phyloP scores from a whole-genome alignment of 1,139 yeast genomes.

The Saccharomyces hybrid region DNA sequence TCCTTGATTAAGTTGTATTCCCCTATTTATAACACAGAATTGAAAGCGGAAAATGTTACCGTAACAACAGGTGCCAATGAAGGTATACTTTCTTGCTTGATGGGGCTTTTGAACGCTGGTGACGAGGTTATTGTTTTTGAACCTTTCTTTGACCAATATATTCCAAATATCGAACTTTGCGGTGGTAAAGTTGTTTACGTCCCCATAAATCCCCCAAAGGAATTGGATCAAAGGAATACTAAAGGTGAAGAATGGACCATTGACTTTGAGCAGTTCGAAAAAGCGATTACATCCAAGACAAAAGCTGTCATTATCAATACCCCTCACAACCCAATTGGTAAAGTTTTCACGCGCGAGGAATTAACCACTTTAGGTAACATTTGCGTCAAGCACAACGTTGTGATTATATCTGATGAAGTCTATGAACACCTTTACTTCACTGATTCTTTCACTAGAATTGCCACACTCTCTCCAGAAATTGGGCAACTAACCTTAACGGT shows the following conservation, averaged over 20 bases:
- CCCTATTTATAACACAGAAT: slow-evolving; percentile 53
- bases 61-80: slow-evolving; percentile 97
- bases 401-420: slow-evolving; percentile 86
- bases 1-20: slow-evolving; percentile 67
- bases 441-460: slow-evolving; percentile 68
- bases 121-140: slow-evolving; percentile 95
- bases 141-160: slow-evolving; percentile 95
- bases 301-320: slow-evolving; percentile 82
- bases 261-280: slow-evolving; percentile 67
- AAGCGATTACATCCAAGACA: slow-evolving; percentile 64
- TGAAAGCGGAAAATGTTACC: slow-evolving; percentile 38
- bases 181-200: slow-evolving; percentile 89
- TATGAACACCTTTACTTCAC: slow-evolving; percentile 80
- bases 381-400: slow-evolving; percentile 74
- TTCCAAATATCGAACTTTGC: slow-evolving; percentile 84
- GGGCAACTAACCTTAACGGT: slow-evolving; percentile 76
- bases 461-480: slow-evolving; percentile 71
- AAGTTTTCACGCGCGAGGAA: slow-evolving; percentile 71
- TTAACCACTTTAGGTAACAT: slow-evolving; percentile 64
- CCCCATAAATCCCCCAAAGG: slow-evolving; percentile 75
- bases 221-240: slow-evolving; percentile 54
- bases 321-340: slow-evolving; percentile 96
- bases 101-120: slow-evolving; percentile 77
- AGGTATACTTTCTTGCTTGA: slow-evolving; percentile 78
- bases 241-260: slow-evolving; percentile 82